Base-by-base conservation (phyloP, 1,139 yeast genomes). In the Yamadazyma diospyri region DNA sequence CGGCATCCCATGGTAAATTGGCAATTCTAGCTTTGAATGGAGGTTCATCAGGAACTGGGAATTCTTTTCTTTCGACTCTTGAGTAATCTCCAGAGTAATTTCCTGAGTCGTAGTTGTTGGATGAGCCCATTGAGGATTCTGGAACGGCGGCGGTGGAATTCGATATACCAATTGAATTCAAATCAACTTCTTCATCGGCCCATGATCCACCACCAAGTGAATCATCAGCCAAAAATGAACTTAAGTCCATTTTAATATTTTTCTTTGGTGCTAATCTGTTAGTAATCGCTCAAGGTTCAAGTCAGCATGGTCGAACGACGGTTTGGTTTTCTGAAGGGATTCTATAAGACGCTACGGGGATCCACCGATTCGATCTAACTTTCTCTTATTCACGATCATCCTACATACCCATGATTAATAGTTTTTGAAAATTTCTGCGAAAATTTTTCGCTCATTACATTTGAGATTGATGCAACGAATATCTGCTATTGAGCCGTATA, bases 11-110 rank as follows among this genome's bases (percentile, higher is more conserved):
- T 39, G 96, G 88, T 55, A 94, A 75, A 61, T 89, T 88, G 53
- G 79, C 77, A 47, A 92, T 72, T 59, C 88, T 78, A 14, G 96
- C 97, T 52, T 86, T 83, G 70, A 64, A 94, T 36, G 99, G 99
- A 19, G 97, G 89, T 35, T 67, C 72, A 51, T 88, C 94, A 30
- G 99, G 99, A 41, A 94, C 71, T 28, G 95, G 95, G 51, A 65
- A 83, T 51, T 81, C 92, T 42, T 70, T 74, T 59, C 86, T 75
- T 43, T 72, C 67, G 35, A 50, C 46, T 43, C 53, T 53, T 28
- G 33, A 37, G 23, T 44, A 49, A 13, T 43, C 46, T 9, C 6
- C 10, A 4, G 16, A n/a, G 3, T 8, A 5, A 9, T 9, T 5
- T 8, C 21, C 15, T 6, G 11, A 5, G 21, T 27, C 41, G 25